Evolutionary conservation across 208 protist genomes (phyloP), one percentile per base, ranked within the genome.

Genomic region (Histomonas meleagridis): DNA sequence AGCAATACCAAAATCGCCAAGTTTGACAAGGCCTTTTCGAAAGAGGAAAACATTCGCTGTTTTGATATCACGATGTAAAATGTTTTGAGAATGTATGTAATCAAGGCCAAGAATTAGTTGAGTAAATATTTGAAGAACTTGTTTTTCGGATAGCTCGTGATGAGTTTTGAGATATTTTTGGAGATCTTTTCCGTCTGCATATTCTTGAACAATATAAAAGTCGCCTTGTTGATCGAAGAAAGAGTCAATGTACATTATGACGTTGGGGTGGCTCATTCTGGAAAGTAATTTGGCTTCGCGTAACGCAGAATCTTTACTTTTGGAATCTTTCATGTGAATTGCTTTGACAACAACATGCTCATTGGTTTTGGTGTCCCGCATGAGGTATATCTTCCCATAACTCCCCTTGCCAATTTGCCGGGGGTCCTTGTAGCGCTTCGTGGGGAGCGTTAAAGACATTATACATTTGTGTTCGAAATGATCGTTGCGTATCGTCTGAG

Each of bases 21-120:
- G 28, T 53, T 92, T 78, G 46, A 86, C 76, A 72, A 93, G 55
- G 1, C 91, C 53, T 26, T 53, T 57, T 49, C 55, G 35, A 14
- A 70, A 60, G 26, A 93, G 69, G 9, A 93, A 93, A 62, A 93
- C 81, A 53, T 93, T 93, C 1, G 57, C 70, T 32, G 90, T 90
- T 90, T 94, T 94, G n/a, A 94, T 69, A 70, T 94, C 93, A 38
- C 92, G 93, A 72, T 94, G 93, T 48, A 94, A 69, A 40, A 94
- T 51, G 62, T 93, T 91, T 65, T 91, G 62, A 35, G 62, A 81
- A 86, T 93, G 92, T 14, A 90, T 79, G 53, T 92, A 93, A 43
- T 92, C 91, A 55, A 93, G 60, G 28, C 91, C 92, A 32, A 93
- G 43, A 23, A 91, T 91, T 43, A 93, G 92, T 53, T 93, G 92